Evolutionary conservation across 805 yeast genomes (phyloP).

Genomic region (Metschnikowia matae): DNA sequence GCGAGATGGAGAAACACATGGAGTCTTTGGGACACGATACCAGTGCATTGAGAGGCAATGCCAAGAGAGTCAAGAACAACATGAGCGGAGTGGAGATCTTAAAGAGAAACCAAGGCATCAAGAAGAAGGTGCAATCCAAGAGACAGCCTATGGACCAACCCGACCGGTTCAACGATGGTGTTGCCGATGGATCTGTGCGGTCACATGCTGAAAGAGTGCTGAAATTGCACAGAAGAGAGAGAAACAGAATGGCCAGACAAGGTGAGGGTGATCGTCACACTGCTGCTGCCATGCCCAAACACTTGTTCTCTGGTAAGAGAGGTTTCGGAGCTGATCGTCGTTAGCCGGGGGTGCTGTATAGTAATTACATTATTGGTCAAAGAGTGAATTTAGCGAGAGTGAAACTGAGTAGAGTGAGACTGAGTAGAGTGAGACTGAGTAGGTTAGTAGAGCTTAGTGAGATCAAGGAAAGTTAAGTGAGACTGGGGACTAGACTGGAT

Average conservation of each 20-base stretch:
- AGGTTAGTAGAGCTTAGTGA: no score
- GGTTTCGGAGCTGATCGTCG: slow-evolving; percentile 94
- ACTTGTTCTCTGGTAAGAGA: slow-evolving; percentile 93
- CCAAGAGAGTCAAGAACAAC: slow-evolving; percentile 33
- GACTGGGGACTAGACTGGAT: no score
- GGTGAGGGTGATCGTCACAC: slow-evolving; percentile 96
- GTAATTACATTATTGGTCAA: neutral
- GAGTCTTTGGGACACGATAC: slow-evolving; percentile 87
- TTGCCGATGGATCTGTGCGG: slow-evolving; percentile 74
- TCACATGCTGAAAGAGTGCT: slow-evolving; percentile 82
- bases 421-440: no score
- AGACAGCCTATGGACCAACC: slow-evolving; percentile 55
- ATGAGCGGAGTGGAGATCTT: slow-evolving; percentile 78
- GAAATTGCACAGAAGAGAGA: slow-evolving; percentile 87
- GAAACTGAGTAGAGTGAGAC: neutral
- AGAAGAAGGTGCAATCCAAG: slow-evolving; percentile 40
- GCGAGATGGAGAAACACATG: slow-evolving; percentile 86
- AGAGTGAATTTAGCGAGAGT: no score
- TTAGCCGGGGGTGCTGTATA: slow-evolving; percentile 28
- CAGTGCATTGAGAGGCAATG: slow-evolving; percentile 43
- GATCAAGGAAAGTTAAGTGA: no score
- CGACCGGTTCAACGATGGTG: slow-evolving; percentile 84
- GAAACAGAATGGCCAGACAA: slow-evolving; percentile 86
- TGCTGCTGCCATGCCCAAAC: slow-evolving; percentile 84
- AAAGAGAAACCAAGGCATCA: slow-evolving; percentile 48